Conservation (phyloP, 768 basidiomycete species). For the Dacryopinax spathularia region DNA sequence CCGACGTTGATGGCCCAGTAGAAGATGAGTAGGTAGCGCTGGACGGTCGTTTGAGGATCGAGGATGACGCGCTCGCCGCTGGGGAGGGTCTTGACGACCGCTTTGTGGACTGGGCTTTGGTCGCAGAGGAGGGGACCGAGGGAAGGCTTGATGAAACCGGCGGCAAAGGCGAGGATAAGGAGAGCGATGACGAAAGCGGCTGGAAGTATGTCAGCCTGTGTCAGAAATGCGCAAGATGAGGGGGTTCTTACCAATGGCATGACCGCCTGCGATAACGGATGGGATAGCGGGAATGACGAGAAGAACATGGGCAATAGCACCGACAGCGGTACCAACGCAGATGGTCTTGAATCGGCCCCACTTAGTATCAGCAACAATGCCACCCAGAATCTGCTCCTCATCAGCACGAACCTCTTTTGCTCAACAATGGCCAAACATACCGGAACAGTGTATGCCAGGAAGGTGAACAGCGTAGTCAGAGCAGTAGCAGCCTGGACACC, state of each 20-base stretch:
- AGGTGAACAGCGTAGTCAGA: conserved; percentile 17
- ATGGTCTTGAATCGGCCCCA: conserved; percentile 24
- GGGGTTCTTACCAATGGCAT: conserved; percentile 12
- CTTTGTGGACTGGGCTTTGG: conserved; percentile 20
- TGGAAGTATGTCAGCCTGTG: background rate
- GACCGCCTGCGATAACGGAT: conserved; percentile 16
- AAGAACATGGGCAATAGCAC: conserved; percentile 20
- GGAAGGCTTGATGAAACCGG: conserved; percentile 25
- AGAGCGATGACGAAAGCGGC: conserved; percentile 18
- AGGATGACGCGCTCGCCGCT: conserved; percentile 21
- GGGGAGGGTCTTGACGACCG: conserved; percentile 14
- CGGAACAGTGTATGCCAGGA: conserved; percentile 21
- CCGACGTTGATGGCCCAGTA: conserved; percentile 24
- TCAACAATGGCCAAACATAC: conserved; percentile 7
- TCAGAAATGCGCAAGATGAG: background rate
- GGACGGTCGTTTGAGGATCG: conserved; percentile 20
- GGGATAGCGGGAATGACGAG: conserved; percentile 23
- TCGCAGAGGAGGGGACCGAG: conserved; percentile 23
- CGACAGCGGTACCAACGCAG: conserved; percentile 18
- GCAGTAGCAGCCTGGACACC: conserved; percentile 18
- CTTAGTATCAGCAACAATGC: conserved; percentile 22
- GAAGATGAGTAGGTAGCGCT: conserved; percentile 20
- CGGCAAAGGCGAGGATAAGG: conserved; percentile 21
- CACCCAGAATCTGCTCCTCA: conserved; percentile 15
- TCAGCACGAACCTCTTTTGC: no score